Base-by-base conservation (phyloP, 106 monocot genomes). In the Agapanthus africanus region DNA sequence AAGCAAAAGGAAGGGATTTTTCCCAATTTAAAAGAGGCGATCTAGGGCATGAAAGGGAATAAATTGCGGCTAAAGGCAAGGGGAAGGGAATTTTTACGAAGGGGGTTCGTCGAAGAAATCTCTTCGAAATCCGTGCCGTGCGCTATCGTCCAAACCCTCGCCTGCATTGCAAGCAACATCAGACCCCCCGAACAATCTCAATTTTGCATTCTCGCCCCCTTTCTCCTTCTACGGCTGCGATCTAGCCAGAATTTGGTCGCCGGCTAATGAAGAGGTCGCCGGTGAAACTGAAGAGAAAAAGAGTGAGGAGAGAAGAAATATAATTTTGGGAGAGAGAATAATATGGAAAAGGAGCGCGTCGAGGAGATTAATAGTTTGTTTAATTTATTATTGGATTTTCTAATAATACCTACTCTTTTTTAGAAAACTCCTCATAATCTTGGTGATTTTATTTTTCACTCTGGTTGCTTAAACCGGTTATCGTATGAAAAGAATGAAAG, bases 111-210 rank as follows among this genome's bases (percentile, higher is more conserved):
- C 54, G 28, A 61, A 28, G 72, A 63, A 34, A 34, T 30, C 42
- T 62, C 47, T 40, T 72, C 72, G 22, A 39, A 61, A 72, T 72
- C 62, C 70, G 54, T 70, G 70, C 70, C 70, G 70, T 70, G 70
- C 54, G 70, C 46, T 18, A 70, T 52, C 70, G 51, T 28, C 56
- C 70, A 56, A 70, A 4, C 40, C 66, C 26, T 66, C 54, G n/a
- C 62, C 44, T 44, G 72, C 72, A 72, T 72, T 72, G 63, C 72
- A 72, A 59, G 72, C 72, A 72, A 62, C 66, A 44, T 30, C 26
- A 18, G 30, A 41, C 26, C 30, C 54, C 61, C 60, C 32, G 40
- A 47, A 47, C 31, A 50, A 33, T 49, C 50, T 35, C 49, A 21
- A n/a, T 68, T 68, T 68, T 68, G 68, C 68, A 68, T 22, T 64